These are phyloP conservation scores for Funneliformis mosseae DNA, from an alignment of 192 early-diverging fungal genomes.

Conservation along the genomic window DNA sequence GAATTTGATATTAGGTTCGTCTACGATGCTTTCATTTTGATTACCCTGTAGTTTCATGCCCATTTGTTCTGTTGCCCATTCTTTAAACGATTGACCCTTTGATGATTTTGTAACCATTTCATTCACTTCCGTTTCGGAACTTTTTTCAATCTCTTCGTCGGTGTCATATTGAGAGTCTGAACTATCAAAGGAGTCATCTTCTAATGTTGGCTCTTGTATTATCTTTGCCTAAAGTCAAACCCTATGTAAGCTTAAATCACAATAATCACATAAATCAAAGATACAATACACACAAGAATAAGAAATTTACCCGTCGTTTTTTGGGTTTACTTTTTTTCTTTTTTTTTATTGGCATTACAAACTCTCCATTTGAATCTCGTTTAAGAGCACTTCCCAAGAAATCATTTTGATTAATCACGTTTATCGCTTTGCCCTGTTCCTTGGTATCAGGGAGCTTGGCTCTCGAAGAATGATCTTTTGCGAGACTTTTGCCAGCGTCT, in stretches of 20 bases:
- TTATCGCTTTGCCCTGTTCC: not conserved
- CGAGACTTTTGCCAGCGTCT: not conserved
- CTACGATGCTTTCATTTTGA: slow-evolving; percentile 37
- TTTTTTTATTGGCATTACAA: slow-evolving; percentile 46
- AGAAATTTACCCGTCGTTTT: slow-evolving; percentile 4
- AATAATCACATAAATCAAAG: not conserved
- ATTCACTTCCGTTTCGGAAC: slow-evolving; percentile 36
- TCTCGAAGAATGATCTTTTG: not conserved
- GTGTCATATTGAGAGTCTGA: slow-evolving; percentile 66
- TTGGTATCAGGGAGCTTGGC: not conserved
- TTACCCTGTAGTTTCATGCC: slow-evolving; percentile 35
- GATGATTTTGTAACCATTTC: slow-evolving; percentile 37
- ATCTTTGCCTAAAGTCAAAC: slow-evolving; percentile 34
- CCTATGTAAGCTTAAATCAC: not conserved
- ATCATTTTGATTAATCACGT: not conserved
- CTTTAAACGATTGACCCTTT: slow-evolving; percentile 46
- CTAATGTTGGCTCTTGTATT: slow-evolving; percentile 53
- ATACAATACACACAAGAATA: not conserved
- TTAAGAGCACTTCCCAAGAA: slow-evolving; percentile 55
- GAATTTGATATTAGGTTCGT: slow-evolving; percentile 5
- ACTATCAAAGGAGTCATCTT: slow-evolving; percentile 72
- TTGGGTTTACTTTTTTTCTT: slow-evolving; percentile 57
- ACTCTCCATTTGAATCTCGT: slow-evolving; percentile 41
- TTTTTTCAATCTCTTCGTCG: slow-evolving; percentile 38
- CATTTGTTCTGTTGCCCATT: slow-evolving; percentile 38